Evolutionary conservation across 805 yeast species (phyloP).

Genomic region (Wickerhamiella qilinensis): DNA sequence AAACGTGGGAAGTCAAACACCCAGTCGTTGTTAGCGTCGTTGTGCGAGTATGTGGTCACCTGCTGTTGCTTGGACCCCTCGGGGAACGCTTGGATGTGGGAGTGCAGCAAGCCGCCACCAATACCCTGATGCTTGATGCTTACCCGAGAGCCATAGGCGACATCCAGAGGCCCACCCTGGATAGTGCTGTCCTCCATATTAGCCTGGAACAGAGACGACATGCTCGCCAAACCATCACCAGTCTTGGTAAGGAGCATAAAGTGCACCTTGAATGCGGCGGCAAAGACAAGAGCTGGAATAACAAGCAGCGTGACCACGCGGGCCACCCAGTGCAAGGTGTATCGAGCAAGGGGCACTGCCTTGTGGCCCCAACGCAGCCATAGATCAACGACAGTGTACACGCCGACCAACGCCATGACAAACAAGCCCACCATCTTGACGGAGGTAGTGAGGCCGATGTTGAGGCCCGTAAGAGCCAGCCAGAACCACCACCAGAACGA

Average conservation of each 20-base stretch:
- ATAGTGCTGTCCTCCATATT: slow-evolving; percentile 71
- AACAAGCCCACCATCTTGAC: slow-evolving; percentile 94
- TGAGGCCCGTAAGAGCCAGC: slow-evolving; percentile 69
- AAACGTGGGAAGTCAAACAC: slow-evolving; percentile 35
- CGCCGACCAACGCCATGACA: slow-evolving; percentile 76
- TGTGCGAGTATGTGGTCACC: slow-evolving; percentile 52
- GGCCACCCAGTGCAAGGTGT: slow-evolving; percentile 56
- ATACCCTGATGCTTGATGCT: slow-evolving; percentile 74
- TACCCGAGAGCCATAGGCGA: slow-evolving; percentile 60
- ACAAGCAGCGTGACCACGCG: slow-evolving; percentile 58
- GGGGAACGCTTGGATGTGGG: slow-evolving; percentile 49
- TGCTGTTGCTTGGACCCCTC: slow-evolving; percentile 62
- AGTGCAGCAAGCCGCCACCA: slow-evolving; percentile 58
- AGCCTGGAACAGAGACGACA: slow-evolving; percentile 93
- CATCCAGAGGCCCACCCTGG: slow-evolving; percentile 51
- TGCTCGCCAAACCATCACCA: slow-evolving; percentile 91
- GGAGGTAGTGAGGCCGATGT: slow-evolving; percentile 81
- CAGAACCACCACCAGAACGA: slow-evolving; percentile 69
- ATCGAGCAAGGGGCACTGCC: slow-evolving; percentile 41
- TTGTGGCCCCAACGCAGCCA: slow-evolving; percentile 68
- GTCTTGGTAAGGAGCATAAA: slow-evolving; percentile 66
- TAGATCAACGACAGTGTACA: slow-evolving; percentile 69
- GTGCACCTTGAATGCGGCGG: slow-evolving; percentile 86
- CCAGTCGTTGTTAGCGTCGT: slow-evolving; percentile 63
- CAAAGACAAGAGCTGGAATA: slow-evolving; percentile 65